Evolutionary conservation across 371 early-diverging fungal genomes (phyloP).

Genomic region (Umbelopsis sp.): DNA sequence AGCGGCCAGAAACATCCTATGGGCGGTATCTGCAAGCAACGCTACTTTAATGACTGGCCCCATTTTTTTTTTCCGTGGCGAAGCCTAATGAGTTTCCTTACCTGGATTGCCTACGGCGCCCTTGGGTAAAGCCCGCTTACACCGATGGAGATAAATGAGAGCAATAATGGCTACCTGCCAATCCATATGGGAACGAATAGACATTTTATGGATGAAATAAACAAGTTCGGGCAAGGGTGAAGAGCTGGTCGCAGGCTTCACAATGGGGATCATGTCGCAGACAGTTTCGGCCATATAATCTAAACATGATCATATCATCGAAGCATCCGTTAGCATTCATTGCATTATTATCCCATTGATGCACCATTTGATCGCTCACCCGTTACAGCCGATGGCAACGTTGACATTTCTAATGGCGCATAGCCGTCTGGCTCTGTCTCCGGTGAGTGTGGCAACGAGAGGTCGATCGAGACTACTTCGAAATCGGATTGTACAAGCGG

Average conservation of each 20-base stretch:
- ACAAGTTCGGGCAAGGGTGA: conserved; percentile 45
- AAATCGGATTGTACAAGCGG: neutral
- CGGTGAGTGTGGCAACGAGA: neutral
- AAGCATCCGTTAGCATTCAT: neutral
- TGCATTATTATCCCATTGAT: neutral
- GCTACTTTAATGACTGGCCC: neutral
- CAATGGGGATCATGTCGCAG: conserved; percentile 34
- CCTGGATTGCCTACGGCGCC: conserved; percentile 46
- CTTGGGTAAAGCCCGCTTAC: conserved; percentile 41
- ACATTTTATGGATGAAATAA: conserved; percentile 50
- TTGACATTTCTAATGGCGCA: too few relatives aligned
- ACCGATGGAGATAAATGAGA: conserved; percentile 47
- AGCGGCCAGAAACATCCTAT: conserved; percentile 81
- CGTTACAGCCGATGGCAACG: neutral
- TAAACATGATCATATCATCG: neutral
- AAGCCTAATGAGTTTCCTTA: conserved; percentile 16
- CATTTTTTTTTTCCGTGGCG: neutral
- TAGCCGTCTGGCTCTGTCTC: neutral
- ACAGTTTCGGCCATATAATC: conserved; percentile 36
- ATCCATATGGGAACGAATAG: conserved; percentile 42
- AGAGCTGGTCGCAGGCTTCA: conserved; percentile 21
- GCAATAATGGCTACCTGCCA: conserved; percentile 44
- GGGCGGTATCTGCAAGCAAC: conserved; percentile 43
- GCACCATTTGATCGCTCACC: neutral
- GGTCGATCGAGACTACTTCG: neutral